These are phyloP conservation scores for Alloascoidea hylecoeti DNA, from an alignment of 805 yeast species.

Conservation along the genomic window DNA sequence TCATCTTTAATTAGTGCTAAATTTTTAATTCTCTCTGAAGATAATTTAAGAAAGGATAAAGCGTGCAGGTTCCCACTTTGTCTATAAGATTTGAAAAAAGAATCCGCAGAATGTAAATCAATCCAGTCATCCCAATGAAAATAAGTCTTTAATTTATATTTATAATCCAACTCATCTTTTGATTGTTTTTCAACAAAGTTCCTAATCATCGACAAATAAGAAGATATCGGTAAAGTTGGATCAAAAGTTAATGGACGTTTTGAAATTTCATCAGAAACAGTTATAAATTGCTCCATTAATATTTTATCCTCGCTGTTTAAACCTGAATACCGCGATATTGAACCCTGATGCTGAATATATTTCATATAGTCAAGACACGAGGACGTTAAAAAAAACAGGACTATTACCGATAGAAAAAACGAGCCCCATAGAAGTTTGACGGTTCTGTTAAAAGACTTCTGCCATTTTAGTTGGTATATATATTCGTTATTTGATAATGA, in stretches of 20 bases:
- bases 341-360: not conserved
- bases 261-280: not conserved
- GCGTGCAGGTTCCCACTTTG: too few species aligned
- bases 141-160: not conserved
- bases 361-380: too few species aligned
- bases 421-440: too few species aligned
- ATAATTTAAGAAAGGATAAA: too few species aligned
- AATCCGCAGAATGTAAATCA: not conserved
- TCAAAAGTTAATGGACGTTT: not conserved
- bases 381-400: too few species aligned
- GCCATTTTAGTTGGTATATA: too few species aligned
- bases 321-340: too few species aligned
- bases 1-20: not conserved
- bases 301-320: too few species aligned
- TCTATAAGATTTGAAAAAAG: conserved; percentile 1
- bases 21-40: not conserved
- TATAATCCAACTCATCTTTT: not conserved
- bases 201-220: not conserved
- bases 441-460: too few species aligned
- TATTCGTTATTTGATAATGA: too few species aligned
- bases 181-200: not conserved
- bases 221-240: not conserved
- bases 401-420: too few species aligned
- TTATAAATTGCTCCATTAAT: not conserved
- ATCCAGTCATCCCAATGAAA: conserved; percentile 1